A percentile compares a stretch with the other conserved stretches of the same genome.
These are phyloP conservation scores for Neopestalotiopsis sp. DNA, from an alignment of 2,329 filamentous ascomycete species.

Conservation along the genomic window DNA sequence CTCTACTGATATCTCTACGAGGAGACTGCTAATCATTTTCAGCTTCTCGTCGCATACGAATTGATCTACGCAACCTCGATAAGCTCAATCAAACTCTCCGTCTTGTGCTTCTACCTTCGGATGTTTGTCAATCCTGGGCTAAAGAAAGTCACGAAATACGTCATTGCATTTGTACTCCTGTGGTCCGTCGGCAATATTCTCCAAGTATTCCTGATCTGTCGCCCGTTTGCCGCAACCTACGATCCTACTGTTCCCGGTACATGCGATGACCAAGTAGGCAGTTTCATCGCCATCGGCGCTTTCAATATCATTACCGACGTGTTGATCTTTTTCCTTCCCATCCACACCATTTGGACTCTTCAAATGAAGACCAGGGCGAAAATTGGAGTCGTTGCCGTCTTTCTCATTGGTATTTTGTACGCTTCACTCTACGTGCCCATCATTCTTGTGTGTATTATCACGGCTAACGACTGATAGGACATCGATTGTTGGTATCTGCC, in stretches of 20 bases:
- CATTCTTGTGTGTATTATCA: no score
- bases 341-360: constrained; percentile 41
- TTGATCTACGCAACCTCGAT: constrained; percentile 29
- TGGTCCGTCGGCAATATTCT: constrained; percentile 32
- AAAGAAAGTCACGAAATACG: constrained; percentile 30
- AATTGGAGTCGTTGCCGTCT: constrained; percentile 33
- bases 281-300: constrained; percentile 42
- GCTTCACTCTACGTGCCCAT: neutral
- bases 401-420: constrained; percentile 34
- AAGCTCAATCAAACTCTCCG: constrained; percentile 35
- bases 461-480: constrained; percentile 21
- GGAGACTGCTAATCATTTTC: neutral
- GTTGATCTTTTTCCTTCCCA: constrained; percentile 42
- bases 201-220: constrained; percentile 32
- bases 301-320: constrained; percentile 46
- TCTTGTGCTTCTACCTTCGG: constrained; percentile 34
- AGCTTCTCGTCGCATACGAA: constrained; percentile 4
- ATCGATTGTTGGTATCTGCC: constrained; percentile 29
- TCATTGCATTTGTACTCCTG: constrained; percentile 35
- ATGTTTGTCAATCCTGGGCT: constrained; percentile 26
- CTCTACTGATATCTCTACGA: neutral
- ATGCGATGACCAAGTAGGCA: constrained; percentile 41
- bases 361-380: constrained; percentile 37
- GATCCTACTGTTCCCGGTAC: constrained; percentile 30
- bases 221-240: constrained; percentile 28